These are phyloP conservation scores for Friedmanniomyces simplex DNA, from an alignment of 495 filamentous ascomycete genomes.

Conservation along the genomic window DNA sequence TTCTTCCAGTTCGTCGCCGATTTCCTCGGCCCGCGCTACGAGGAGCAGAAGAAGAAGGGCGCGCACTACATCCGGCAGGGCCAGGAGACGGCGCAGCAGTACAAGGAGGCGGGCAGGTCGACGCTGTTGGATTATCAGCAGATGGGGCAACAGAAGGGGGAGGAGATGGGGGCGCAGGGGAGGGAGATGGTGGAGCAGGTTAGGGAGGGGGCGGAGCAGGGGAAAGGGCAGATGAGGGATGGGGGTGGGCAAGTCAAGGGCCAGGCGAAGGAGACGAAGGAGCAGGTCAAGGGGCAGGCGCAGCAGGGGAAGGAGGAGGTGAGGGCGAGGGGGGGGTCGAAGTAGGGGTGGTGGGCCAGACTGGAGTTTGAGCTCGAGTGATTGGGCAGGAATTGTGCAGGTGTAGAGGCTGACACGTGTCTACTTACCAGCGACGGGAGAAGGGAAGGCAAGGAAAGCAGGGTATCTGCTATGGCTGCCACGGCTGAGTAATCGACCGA, in stretches of 20 bases:
- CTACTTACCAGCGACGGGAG: no score
- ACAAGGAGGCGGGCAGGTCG: conserved; percentile 4
- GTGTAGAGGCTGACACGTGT: no score
- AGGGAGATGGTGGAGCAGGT: conserved; percentile 22
- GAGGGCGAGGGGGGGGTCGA: background rate
- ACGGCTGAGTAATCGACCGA: no score
- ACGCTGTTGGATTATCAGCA: conserved; percentile 44
- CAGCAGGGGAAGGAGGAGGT: conserved; percentile 7
- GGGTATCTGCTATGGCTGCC: no score
- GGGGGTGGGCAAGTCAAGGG: conserved; percentile 5
- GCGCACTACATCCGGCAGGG: conserved; percentile 47
- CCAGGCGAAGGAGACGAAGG: conserved; percentile 4
- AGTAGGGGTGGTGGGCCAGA: no score
- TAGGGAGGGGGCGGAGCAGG: no score
- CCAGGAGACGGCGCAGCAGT: conserved; percentile 37
- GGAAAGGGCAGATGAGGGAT: background rate
- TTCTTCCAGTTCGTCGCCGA: conserved; percentile 47
- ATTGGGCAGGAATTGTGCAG: no score
- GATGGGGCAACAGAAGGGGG: conserved; percentile 41
- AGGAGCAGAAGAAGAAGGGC: conserved; percentile 21
- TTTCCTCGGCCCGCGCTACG: conserved; percentile 36
- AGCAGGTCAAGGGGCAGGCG: conserved; percentile 13
- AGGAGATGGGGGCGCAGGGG: conserved; percentile 9
- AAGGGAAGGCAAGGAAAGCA: no score
- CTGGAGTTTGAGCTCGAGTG: no score